These are phyloP conservation scores for Paramecium primaurelia DNA, from an alignment of 73 alveolate species.

Conservation along the genomic window DNA sequence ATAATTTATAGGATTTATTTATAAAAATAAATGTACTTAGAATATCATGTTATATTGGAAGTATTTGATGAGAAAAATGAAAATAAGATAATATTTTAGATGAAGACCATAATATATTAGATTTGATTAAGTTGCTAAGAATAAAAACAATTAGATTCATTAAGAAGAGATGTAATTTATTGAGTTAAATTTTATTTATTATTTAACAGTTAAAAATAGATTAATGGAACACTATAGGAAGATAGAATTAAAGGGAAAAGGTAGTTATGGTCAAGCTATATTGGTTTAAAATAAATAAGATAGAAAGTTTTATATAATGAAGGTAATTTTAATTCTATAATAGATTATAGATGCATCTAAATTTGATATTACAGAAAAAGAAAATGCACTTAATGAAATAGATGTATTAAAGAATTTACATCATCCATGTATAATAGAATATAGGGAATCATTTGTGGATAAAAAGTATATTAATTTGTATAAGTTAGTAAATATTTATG, in stretches of 20 bases:
- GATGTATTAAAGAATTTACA: slow-evolving; percentile 47
- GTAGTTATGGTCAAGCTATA: slow-evolving; percentile 60
- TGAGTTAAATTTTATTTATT: not conserved
- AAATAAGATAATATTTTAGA: not conserved
- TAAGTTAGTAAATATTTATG: slow-evolving; percentile 63
- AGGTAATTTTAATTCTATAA: not conserved
- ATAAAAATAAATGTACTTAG: not conserved
- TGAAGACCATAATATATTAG: not conserved
- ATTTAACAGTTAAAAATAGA: not conserved
- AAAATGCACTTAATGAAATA: slow-evolving; percentile 63
- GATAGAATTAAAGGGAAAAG: slow-evolving; percentile 58
- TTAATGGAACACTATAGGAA: slow-evolving; percentile 56
- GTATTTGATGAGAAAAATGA: not conserved
- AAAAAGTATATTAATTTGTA: slow-evolving; percentile 24
- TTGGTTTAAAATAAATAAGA: slow-evolving; percentile 46
- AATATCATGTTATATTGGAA: not conserved
- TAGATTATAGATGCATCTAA: slow-evolving; percentile 49
- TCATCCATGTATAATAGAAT: slow-evolving; percentile 64
- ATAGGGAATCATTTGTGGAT: slow-evolving; percentile 65
- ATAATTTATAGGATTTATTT: not conserved
- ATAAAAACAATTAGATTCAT: not conserved
- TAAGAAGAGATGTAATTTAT: not conserved
- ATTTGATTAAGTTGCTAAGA: not conserved
- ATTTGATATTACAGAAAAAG: slow-evolving; percentile 39
- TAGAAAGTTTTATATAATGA: slow-evolving; percentile 54